These are phyloP conservation scores for Camellia granthamiana DNA, from an alignment of 148 eudicot species.

Conservation along the genomic window DNA sequence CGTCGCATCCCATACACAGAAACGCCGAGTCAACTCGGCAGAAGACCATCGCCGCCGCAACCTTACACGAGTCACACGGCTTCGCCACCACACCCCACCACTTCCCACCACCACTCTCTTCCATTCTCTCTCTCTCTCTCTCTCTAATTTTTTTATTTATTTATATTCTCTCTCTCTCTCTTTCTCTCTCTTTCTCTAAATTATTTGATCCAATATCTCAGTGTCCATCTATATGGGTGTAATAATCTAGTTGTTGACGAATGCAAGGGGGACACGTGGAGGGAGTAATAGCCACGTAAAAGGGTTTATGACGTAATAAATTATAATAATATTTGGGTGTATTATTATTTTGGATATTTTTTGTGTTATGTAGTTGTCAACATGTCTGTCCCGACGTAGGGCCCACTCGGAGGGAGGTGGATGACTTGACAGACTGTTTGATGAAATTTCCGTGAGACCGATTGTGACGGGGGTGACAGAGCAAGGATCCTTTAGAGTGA, in stretches of 20 bases:
- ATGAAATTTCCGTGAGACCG: conserved; percentile 10
- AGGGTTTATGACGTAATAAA: neutral
- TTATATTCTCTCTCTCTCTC: conserved; percentile 2
- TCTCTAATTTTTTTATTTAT: too few relatives aligned
- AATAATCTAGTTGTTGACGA: conserved; percentile 19
- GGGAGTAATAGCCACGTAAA: conserved; percentile 18
- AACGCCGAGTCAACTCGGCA: conserved; percentile 68
- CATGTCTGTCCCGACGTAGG: conserved; percentile 51
- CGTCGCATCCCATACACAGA: conserved; percentile 68
- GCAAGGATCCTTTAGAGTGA: too few relatives aligned
- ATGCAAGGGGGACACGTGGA: conserved; percentile 33
- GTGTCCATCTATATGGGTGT: too few relatives aligned
- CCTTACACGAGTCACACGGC: conserved; percentile 68
- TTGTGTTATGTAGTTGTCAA: conserved; percentile 24
- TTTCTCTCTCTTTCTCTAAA: neutral
- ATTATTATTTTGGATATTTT: conserved; percentile 3
- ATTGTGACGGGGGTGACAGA: conserved; percentile 17
- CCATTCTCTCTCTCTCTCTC: neutral
- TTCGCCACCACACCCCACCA: conserved; percentile 37
- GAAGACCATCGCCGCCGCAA: conserved; percentile 52
- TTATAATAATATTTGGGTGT: neutral
- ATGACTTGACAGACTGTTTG: conserved; percentile 3
- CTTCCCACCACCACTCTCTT: conserved; percentile 14
- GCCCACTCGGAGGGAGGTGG: conserved; percentile 19
- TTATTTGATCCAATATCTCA: too few relatives aligned